phyloP scores from a whole-genome alignment of 2,329 filamentous ascomycete genomes.

The Aureobasidium sp. region DNA sequence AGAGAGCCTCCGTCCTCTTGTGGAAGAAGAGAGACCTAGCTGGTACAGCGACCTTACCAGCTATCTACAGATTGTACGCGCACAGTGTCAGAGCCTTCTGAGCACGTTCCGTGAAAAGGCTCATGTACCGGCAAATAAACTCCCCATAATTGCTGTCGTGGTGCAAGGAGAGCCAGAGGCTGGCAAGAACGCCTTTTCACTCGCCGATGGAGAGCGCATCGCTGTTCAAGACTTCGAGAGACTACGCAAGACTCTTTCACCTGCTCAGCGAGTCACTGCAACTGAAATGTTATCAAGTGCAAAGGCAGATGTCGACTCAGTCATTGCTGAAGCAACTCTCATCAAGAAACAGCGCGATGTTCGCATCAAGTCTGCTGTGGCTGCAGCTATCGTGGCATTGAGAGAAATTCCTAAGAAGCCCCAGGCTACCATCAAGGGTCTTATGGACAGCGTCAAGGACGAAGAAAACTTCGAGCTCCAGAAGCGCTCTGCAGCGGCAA shows the following conservation, averaged over 20 bases:
- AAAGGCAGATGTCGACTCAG: constrained; percentile 58
- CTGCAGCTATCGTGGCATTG: constrained; percentile 83
- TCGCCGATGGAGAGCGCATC: constrained; percentile 81
- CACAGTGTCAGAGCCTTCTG: constrained; percentile 83
- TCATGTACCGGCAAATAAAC: constrained; percentile 65
- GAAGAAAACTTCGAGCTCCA: constrained; percentile 90
- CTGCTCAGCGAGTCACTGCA: constrained; percentile 79
- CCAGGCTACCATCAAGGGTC: constrained; percentile 82
- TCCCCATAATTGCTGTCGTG: constrained; percentile 79
- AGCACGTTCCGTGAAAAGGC: constrained; percentile 89
- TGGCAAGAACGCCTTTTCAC: constrained; percentile 85
- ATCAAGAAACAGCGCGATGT: constrained; percentile 78
- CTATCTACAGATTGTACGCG: constrained; percentile 80
- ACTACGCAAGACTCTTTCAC: constrained; percentile 80
- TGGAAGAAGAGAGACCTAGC: constrained; percentile 72
- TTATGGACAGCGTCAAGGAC: constrained; percentile 97
- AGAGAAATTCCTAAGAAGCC: constrained; percentile 86
- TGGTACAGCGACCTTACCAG: constrained; percentile 88
- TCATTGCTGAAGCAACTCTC: constrained; percentile 71
- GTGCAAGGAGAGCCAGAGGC: constrained; percentile 91
- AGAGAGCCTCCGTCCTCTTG: constrained; percentile 62
- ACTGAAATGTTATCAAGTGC: constrained; percentile 73
- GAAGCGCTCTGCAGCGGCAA: constrained; percentile 73
- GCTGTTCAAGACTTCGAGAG: constrained; percentile 78
- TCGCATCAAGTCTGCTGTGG: constrained; percentile 77